Evolutionary conservation across 441 rosid species (phyloP), one percentile per base, ranked within the genome.

Genomic region (Gossypium gossypioides): DNA sequence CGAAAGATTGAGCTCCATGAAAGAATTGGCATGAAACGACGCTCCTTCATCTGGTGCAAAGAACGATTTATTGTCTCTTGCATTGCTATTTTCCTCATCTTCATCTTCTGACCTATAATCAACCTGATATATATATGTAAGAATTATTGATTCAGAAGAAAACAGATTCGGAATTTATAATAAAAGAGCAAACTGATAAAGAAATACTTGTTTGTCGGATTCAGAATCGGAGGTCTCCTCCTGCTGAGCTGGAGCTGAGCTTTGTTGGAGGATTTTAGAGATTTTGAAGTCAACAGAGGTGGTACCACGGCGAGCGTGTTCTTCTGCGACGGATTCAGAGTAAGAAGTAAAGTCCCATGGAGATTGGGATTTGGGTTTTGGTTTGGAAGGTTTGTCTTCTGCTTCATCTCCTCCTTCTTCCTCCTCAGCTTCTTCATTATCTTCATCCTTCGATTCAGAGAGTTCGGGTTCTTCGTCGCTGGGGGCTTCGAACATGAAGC

Each of bases 271-370:
- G 27, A 78, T 86, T 83, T 83, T 87, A 48, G 93, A 85, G 80
- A 95, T 91, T 84, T 95, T 95, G 32, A 73, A 82, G 72, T 94
- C 99, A 21, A 92, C 46, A 70, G 97, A 94, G 55, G 99, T 92
- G 68, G 97, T 95, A 79, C 89, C 89, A 7, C 94, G 89, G 22
- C 96, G 96, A 10, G 93, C 87, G 81, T 93, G 97, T 78, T 93
- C 98, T 57, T 93, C 97, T n/a, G 91, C 88, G 1, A 89, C 95
- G 55, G 97, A 85, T 81, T 88, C 93, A 7, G 93, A 86, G 74
- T 85, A 90, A n/a, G 93, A 77, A 63, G 89, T 83, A 64, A 92
- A 92, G 76, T 92, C 97, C 97, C 96, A 92, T 4, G 98, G 98
- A 13, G 99, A 92, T 55, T 90, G 97, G 3, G 79, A 73, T 37